Evolutionary conservation across 2,329 filamentous ascomycete genomes (phyloP), one percentile per base, ranked within the genome.

Genomic region (Trichoderma koningiopsis): DNA sequence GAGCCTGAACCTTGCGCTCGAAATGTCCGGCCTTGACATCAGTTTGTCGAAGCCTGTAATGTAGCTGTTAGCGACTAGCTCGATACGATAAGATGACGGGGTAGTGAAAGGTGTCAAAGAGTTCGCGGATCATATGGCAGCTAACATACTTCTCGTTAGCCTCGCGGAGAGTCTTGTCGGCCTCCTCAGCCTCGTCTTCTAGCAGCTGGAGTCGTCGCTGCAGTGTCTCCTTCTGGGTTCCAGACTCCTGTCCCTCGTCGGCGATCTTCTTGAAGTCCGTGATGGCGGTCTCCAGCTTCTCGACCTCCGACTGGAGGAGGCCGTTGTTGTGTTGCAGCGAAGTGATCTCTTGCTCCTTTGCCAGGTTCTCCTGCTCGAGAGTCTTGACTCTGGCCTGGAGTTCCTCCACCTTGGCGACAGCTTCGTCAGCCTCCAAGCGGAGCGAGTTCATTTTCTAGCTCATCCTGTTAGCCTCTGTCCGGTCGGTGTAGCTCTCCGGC

Each of bases 21-120:
- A 95, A 98, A 86, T 99, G 95, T 77, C 95, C 96, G 78, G 95
- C 94, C 88, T 98, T 98, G 85, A 98, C 94, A 81, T 99, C 96
- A 84, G 96, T 97, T 86, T 97, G 94, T 82, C 96, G 94, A 79
- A 98, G 93, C 86, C 96, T 99, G 76, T 73, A 69, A 69, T 64
- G 27, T 10, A 27, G 10, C n/a, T 14, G 63, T 67, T 37, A 67
- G 63, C 53, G 47, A 67, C 72, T 52, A 68, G 70, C 19, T 10
- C 35, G 14, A 49, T 68, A 70, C 7, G 13, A 10, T 11, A 24
- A 7, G 16, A 31, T 8, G n/a, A 3, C 22, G 37, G 4, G 11
- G 8, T 6, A 65, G 24, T 11, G n/a, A 49, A 61, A n/a, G 16
- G 6, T 10, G 57, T 24, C 35, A 14, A 33, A 61, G 6, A 7